Evolutionary conservation across 164 flowering plant species (phyloP), one percentile per base, ranked within the genome.

Genomic region (Saururus chinensis): DNA sequence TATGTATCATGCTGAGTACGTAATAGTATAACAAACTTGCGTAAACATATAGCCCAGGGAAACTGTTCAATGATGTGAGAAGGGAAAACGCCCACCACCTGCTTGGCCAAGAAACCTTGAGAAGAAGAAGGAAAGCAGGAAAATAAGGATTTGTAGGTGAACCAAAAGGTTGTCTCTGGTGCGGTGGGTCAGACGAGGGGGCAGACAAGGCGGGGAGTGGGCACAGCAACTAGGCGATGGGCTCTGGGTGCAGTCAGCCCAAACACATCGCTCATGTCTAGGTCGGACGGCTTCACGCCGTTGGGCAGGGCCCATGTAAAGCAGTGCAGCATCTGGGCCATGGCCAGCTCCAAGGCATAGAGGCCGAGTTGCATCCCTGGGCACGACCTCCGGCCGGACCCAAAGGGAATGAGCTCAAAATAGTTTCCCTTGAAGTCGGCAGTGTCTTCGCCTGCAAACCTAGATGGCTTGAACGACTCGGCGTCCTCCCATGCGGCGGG

Each of bases 311-410:
- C 79, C 95, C 97, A 89, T 0, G 71, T 69, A 56, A 87, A 89
- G 61, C 84, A 79, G 60, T 87, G 92, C 13, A 84, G 75, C 9
- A 89, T 71, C 60, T 84, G 79, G 19, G 82, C 88, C 71, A 89
- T 87, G 2, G 86, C 74, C 59, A 79, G 40, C 37, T 87, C 95
- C 6, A 89, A 64, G 8, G 80, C 82, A 52, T 80, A 84, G 12
- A 87, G 72, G 20, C 95, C 97, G 20, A 80, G 49, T 59, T 81
- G 87, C 97, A 87, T 85, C 0, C 95, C 95, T 0, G 97, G 97
- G 70, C 95, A 87, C 0, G 95, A 87, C 53, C 95, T 70, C 64
- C 95, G 49, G 49, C 49, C 49, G 49, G 49, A 45, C 13, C 49
- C 49, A 17, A 45, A 45, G 49, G 49, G 49, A 17, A 45, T 45